Percentiles rank a stretch among this genome's conserved stretches.
Conservation (phyloP, 768 basidiomycete species). For the Mycena vulgaris region DNA sequence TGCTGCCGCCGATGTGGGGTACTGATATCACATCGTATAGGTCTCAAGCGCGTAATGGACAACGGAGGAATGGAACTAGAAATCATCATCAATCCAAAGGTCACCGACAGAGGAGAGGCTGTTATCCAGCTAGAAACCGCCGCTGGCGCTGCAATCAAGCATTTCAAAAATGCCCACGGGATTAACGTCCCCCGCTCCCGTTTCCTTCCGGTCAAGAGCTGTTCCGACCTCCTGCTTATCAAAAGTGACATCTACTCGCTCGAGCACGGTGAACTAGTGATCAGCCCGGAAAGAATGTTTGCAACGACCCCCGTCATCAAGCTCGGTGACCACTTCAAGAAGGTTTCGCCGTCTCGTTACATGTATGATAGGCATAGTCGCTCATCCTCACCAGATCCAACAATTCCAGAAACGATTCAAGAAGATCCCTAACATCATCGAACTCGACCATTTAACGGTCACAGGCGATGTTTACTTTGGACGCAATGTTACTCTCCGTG, state of each 20-base stretch:
- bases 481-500: slow-evolving; percentile 86
- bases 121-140: slow-evolving; percentile 90
- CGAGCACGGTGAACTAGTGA: slow-evolving; percentile 87
- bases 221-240: slow-evolving; percentile 90
- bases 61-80: slow-evolving; percentile 79
- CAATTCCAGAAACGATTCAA: slow-evolving; percentile 97
- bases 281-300: slow-evolving; percentile 88
- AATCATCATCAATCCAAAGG: slow-evolving; percentile 85
- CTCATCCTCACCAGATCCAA: slow-evolving; percentile 65
- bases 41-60: slow-evolving; percentile 84
- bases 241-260: slow-evolving; percentile 95
- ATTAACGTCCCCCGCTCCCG: slow-evolving; percentile 96
- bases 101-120: slow-evolving; percentile 76
- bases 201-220: slow-evolving; percentile 93
- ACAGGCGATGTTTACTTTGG: slow-evolving; percentile 94
- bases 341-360: slow-evolving; percentile 63
- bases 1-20: background rate
- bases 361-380: background rate
- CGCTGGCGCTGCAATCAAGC: slow-evolving; percentile 93
- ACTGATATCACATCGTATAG: slow-evolving; percentile 48
- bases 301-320: slow-evolving; percentile 96
- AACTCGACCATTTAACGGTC: slow-evolving; percentile 95
- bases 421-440: slow-evolving; percentile 91
- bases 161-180: slow-evolving; percentile 92
- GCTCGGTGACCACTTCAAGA: slow-evolving; percentile 97